phyloP scores from a whole-genome alignment of 306 rosid species.

The Prunus salicina region DNA sequence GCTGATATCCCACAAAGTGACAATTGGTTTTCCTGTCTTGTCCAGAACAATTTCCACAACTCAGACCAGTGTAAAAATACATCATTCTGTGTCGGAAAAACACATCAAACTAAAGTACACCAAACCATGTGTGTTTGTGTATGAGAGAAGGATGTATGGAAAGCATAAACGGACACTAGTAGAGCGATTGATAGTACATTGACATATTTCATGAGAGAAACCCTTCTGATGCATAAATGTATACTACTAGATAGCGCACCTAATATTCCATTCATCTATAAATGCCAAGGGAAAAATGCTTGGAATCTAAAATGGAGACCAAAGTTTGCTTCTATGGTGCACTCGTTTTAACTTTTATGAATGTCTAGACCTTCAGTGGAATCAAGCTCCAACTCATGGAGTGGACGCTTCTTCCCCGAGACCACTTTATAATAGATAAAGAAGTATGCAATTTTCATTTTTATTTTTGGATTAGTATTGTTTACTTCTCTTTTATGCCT shows the following conservation, averaged over 20 bases:
- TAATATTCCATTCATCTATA: neutral
- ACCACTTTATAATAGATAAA: neutral
- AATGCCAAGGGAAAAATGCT: neutral
- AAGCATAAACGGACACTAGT: neutral
- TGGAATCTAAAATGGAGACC: neutral
- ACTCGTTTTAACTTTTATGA: neutral
- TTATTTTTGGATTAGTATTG: neutral
- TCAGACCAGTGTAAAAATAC: conserved; percentile 24
- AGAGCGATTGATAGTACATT: neutral
- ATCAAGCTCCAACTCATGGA: neutral
- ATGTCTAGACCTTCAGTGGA: neutral
- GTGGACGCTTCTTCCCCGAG: neutral
- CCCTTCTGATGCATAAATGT: neutral
- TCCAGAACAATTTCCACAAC: conserved; percentile 34
- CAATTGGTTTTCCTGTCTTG: conserved; percentile 73
- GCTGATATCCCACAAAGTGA: conserved; percentile 68
- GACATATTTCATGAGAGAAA: neutral
- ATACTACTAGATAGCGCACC: neutral
- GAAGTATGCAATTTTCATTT: neutral
- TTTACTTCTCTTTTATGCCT: neutral
- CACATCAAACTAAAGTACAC: neutral
- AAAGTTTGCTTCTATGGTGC: neutral
- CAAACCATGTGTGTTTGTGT: neutral
- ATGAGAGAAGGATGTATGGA: neutral
- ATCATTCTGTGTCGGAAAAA: neutral